Percentiles rank a stretch among this genome's conserved stretches.
phyloP scores from a whole-genome alignment of 805 yeast species.

The Sugiyamaella smithiae region DNA sequence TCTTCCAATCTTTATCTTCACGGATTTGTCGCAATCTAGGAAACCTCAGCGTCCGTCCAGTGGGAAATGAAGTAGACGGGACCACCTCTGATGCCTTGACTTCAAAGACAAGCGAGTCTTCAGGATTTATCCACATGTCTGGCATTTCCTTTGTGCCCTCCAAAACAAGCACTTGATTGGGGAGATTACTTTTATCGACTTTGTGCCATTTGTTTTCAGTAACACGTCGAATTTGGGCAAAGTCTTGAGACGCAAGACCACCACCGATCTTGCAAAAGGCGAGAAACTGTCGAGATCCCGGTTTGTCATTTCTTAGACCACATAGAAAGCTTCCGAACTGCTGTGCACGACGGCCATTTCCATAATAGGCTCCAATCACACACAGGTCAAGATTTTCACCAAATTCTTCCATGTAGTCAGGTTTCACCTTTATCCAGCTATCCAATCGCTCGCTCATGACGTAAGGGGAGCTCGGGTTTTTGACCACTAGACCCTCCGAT shows the following conservation, averaged over 20 bases:
- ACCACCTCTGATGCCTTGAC: conserved; percentile 77
- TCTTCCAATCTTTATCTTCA: conserved; percentile 61
- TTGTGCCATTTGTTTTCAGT: conserved; percentile 63
- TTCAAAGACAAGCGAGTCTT: conserved; percentile 73
- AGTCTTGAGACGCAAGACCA: conserved; percentile 70
- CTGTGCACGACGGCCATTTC: conserved; percentile 49
- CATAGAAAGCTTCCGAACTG: conserved; percentile 58
- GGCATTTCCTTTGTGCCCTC: conserved; percentile 44
- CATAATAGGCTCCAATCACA: conserved; percentile 75
- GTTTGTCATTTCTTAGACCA: conserved; percentile 53
- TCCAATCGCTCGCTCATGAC: conserved; percentile 56
- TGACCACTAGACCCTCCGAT: conserved; percentile 82
- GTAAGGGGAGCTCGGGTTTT: conserved; percentile 59
- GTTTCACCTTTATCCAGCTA: conserved; percentile 87
- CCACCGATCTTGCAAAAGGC: conserved; percentile 81
- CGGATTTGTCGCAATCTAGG: conserved; percentile 70
- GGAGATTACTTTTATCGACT: conserved; percentile 41
- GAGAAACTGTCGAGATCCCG: conserved; percentile 40
- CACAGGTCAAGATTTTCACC: conserved; percentile 83
- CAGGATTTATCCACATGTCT: conserved; percentile 75
- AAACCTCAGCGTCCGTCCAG: conserved; percentile 69
- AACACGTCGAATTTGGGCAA: conserved; percentile 51
- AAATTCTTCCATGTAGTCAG: conserved; percentile 80
- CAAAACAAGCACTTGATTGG: conserved; percentile 29
- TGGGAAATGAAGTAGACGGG: conserved; percentile 51